These are phyloP conservation scores for Singerocomus rubriflavus DNA, from an alignment of 1,284 basidiomycete genomes.

Conservation along the genomic window DNA sequence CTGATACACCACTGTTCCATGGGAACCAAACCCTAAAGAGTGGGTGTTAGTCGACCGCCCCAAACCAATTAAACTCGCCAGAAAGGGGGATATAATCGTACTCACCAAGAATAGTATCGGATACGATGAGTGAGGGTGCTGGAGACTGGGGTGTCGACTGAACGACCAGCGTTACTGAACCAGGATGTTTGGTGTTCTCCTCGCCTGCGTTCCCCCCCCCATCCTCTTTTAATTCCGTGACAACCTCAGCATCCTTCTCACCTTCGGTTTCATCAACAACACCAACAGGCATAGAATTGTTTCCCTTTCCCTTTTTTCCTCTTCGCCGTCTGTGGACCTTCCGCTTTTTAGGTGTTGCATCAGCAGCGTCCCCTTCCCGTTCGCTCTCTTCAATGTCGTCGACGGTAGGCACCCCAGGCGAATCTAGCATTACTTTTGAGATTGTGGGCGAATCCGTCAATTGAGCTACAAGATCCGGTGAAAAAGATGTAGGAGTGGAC, in stretches of 20 bases:
- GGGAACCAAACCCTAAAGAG: slow-evolving; percentile 84
- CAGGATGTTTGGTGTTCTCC: slow-evolving; percentile 9
- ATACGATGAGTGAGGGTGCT: slow-evolving; percentile 56
- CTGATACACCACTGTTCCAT: slow-evolving; percentile 93
- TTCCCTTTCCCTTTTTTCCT: slow-evolving; percentile 48
- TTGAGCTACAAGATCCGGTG: slow-evolving; percentile 3
- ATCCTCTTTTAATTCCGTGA: slow-evolving; percentile 9
- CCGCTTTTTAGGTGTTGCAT: slow-evolving; percentile 45
- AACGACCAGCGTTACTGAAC: slow-evolving; percentile 23
- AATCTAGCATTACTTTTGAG: slow-evolving; percentile 12
- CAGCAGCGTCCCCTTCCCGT: slow-evolving; percentile 48
- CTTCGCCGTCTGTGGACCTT: slow-evolving; percentile 39
- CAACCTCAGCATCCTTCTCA: slow-evolving; percentile 24
- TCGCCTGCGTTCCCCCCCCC: slow-evolving; percentile 5
- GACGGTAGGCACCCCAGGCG: neutral
- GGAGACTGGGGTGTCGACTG: slow-evolving; percentile 17
- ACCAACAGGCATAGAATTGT: slow-evolving; percentile 25
- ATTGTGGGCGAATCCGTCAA: slow-evolving; percentile 5
- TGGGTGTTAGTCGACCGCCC: neutral
- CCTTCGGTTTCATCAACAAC: slow-evolving; percentile 33
- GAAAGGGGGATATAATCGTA: slow-evolving; percentile 2
- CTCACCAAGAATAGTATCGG: slow-evolving; percentile 77
- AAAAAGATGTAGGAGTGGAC: neutral
- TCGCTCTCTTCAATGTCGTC: slow-evolving; percentile 56
- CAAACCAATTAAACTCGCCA: neutral